Evolutionary conservation across 1,284 basidiomycete genomes (phyloP), one percentile per base, ranked within the genome.

Genomic region (Sporisorium graminicola): DNA sequence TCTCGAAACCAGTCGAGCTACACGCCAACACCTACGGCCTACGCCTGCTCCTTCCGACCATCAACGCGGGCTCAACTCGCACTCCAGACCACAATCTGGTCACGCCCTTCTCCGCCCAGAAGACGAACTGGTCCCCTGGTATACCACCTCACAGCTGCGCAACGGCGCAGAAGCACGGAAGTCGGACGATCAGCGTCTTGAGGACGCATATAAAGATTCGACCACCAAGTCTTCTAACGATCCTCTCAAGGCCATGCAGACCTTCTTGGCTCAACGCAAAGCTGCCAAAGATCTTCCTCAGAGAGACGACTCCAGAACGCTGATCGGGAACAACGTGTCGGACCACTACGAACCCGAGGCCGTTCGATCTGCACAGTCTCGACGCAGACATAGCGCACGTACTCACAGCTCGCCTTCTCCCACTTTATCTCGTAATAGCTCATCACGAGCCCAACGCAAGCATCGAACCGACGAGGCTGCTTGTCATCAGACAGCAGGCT

Each of bases 81-180:
- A 35, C 6, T 40, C 31, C 7, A 62, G 35, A 27, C n/a, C 50
- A 27, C 37, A 14, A 12, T 33, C 60, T 6, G 58, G 68, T 12
- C 58, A 65, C 47, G 31, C 68, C 10, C 63, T 69, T n/a, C 63
- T 57, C 16, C 57, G 62, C 13, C 72, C 56, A 3, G 47, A 63
- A 22, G 64, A 67, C 59, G 82, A 84, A 55, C 64, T 81, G 10
- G 58, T 74, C 3, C 79, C 83, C 1, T 85, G 83, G 83, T 84
- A 82, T 40, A 61, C 63, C 14, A 64, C 24, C 13, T 22, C 59
- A 2, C 60, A 79, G 12, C 61, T 81, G 18, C 53, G 67, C 35
- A 76, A 70, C 59, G 81, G 78, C 18, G 42, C 65, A 42, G 78
- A 82, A 26, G 33, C 60, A 24, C 59, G 63, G 10, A 82, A 77